A percentile compares a stretch with the other conserved stretches of the same genome.
phyloP scores from a whole-genome alignment of 148 eudicot species.

The Salicornia ramosissima region DNA sequence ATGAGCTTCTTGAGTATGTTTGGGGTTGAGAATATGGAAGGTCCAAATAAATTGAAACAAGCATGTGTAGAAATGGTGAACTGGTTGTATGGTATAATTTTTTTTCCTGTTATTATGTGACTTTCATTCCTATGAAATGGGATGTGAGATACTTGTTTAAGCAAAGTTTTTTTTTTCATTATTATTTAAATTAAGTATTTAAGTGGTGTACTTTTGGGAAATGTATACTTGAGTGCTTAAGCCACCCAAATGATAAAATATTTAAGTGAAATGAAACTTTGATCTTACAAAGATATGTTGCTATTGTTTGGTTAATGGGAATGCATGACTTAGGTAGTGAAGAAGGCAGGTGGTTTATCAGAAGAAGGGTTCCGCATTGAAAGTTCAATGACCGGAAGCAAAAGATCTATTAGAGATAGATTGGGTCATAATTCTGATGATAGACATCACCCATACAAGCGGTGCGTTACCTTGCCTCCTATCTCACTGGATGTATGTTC shows the following conservation, averaged over 20 bases:
- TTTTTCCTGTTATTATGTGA: not conserved
- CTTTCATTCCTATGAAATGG: not conserved
- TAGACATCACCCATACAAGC: constrained; percentile 33
- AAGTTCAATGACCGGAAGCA: constrained; percentile 40
- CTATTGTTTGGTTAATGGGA: constrained; percentile 13
- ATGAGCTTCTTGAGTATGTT: not conserved
- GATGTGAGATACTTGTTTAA: too few relatives aligned
- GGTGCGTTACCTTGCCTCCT: constrained; percentile 33
- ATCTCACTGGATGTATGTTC: not conserved
- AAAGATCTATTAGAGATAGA: constrained; percentile 65
- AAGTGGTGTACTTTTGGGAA: too few relatives aligned
- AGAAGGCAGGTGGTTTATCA: constrained; percentile 45
- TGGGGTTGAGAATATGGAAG: not conserved
- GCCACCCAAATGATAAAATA: too few relatives aligned
- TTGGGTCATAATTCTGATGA: constrained; percentile 29
- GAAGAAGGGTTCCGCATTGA: constrained; percentile 34
- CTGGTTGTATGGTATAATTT: too few relatives aligned
- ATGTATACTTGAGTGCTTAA: too few relatives aligned
- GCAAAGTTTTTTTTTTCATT: too few relatives aligned
- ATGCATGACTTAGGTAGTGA: constrained; percentile 54
- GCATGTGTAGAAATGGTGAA: too few relatives aligned
- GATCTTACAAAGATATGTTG: not conserved
- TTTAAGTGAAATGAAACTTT: too few relatives aligned
- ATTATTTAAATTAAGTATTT: too few relatives aligned
- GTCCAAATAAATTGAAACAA: too few relatives aligned